Evolutionary conservation across 2,329 filamentous ascomycete species (phyloP), one percentile per base, ranked within the genome.

Genomic region (Coniochaeta ligniaria): DNA sequence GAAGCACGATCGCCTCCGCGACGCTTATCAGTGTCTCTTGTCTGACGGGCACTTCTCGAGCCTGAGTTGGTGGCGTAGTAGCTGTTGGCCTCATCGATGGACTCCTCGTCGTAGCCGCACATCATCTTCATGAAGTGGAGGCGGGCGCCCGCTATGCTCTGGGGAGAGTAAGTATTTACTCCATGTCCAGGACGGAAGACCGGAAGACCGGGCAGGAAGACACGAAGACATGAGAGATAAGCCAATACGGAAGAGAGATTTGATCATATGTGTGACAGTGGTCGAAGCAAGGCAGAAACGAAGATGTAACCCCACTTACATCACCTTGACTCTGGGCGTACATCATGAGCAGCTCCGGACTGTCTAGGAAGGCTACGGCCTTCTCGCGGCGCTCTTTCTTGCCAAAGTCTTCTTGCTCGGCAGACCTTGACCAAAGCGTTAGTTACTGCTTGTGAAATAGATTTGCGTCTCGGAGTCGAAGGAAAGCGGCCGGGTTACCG

Each of bases 261-360:
- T 7, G 12, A 36, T 36, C 6, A 36, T 36, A 36, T 11, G 28
- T 31, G 28, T 31, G 28, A 9, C 28, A 31, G 5, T 31, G 7
- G 31, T 55, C 4, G n/a, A 31, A 20, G 31, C 14, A 55, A n/a
- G 52, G 16, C 22, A 11, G 26, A 20, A 24, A 38, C 9, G 26
- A 31, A 9, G 5, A 31, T 55, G 28, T 57, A 16, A 35, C 56
- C 41, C 38, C n/a, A 43, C 81, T 66, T 68, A 87, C 85, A 65
- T 85, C 80, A 35, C 77, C 76, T 33, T 76, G 75, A 63, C 79
- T 79, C 64, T 81, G 77, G 2, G 85, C 81, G 47, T 83, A 79
- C 75, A 84, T 84, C 76, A 85, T 82, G 56, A 88, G 72, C 60
- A 83, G 72, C 67, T 87, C 84, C 0, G 83, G 84, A 28, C 71